These are phyloP conservation scores for Wallemia mellicola DNA, from an alignment of 1,284 basidiomycete species.

Conservation along the genomic window DNA sequence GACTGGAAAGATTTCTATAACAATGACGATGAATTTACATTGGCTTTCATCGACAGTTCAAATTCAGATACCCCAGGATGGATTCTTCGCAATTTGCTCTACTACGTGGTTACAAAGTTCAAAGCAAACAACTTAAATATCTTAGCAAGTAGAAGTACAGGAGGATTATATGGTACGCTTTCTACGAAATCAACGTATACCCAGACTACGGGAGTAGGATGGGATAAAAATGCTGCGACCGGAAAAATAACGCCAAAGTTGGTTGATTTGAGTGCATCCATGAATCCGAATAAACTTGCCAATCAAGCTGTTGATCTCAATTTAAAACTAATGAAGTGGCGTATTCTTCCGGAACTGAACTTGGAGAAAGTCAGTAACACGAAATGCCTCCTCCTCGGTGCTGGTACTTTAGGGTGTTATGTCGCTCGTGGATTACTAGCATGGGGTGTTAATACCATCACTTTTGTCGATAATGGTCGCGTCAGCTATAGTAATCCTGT, in stretches of 20 bases:
- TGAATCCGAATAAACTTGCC: conserved; percentile 75
- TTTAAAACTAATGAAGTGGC: conserved; percentile 91
- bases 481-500: conserved; percentile 95
- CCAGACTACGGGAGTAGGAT: conserved; percentile 37
- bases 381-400: conserved; percentile 60
- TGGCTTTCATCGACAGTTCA: conserved; percentile 76
- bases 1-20: neutral
- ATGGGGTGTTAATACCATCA: conserved; percentile 83
- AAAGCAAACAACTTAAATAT: conserved; percentile 27
- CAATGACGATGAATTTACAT: conserved; percentile 7
- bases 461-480: conserved; percentile 59
- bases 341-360: conserved; percentile 65
- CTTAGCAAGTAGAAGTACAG: conserved; percentile 37
- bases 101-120: conserved; percentile 34
- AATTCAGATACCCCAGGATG: conserved; percentile 53
- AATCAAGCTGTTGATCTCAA: conserved; percentile 91
- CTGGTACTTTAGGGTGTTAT: conserved; percentile 88
- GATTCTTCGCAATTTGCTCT: conserved; percentile 73
- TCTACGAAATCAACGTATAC: neutral
- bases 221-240: conserved; percentile 60
- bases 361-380: conserved; percentile 58
- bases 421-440: conserved; percentile 69
- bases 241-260: conserved; percentile 63
- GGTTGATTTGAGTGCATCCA: conserved; percentile 75
- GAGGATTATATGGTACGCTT: neutral